phyloP scores from a whole-genome alignment of 2,329 filamentous ascomycete genomes.

The Epichloe typhina region DNA sequence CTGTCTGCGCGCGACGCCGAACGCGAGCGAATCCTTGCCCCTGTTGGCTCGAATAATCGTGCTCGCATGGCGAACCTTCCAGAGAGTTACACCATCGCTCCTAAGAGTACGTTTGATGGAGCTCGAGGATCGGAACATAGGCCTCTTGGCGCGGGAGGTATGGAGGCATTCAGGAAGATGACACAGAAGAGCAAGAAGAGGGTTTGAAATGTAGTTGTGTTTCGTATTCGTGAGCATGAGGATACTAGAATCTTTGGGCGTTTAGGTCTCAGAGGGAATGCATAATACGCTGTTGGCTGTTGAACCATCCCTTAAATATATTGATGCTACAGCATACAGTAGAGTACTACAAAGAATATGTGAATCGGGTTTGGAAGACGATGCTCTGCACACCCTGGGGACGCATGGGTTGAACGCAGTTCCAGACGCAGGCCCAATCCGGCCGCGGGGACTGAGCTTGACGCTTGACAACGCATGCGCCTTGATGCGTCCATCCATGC shows the following conservation, averaged over 20 bases:
- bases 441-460: too few relatives aligned
- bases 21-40: conserved; percentile 44
- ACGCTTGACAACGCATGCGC: too few relatives aligned
- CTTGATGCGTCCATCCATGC: too few relatives aligned
- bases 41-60: conserved; percentile 40
- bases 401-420: too few relatives aligned
- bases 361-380: too few relatives aligned
- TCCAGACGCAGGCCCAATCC: too few relatives aligned
- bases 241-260: neutral
- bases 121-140: conserved; percentile 37
- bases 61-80: conserved; percentile 42
- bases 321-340: neutral
- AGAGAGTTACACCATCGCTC: conserved; percentile 45
- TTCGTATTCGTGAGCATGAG: neutral
- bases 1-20: conserved; percentile 34
- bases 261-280: neutral
- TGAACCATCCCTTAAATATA: neutral
- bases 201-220: conserved; percentile 5
- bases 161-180: conserved; percentile 54
- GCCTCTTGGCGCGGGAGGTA: conserved; percentile 48
- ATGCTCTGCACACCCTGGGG: too few relatives aligned
- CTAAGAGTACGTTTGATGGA: conserved; percentile 48
- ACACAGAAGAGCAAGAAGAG: conserved; percentile 49
- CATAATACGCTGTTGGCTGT: neutral
- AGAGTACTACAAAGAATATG: too few relatives aligned